Base-by-base conservation (phyloP, 129 eudicot species). In the Ambrosia artemisiifolia region DNA sequence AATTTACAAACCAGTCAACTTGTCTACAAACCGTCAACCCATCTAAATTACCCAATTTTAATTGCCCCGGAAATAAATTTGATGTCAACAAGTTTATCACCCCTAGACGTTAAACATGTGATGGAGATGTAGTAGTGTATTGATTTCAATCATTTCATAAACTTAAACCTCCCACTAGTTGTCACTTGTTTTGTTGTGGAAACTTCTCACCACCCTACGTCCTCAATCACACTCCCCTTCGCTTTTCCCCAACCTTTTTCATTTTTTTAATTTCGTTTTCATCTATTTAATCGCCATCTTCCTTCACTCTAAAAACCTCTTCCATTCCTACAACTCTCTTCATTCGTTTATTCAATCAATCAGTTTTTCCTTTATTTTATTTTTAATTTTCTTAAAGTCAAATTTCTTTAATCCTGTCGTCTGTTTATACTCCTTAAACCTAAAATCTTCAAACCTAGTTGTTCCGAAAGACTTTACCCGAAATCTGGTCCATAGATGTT, bases 201-300 rank as follows among this genome's bases (percentile, higher is more conserved):
- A 78, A 14, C 51, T 70, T 50, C 50, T 70, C 71, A 63, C 59
- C 76, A 63, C 81, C 81, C 76, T 77, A 70, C 81, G 57, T 77
- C 72, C 50, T 16, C 72, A 70, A 77, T 70, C 81, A 69, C 76
- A 11, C 69, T 36, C 7, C 30, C 34, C 36, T 36, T 54, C 65
- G 17, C 46, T 69, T 69, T 61, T 38, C 65, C 71, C 76, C 70
- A 24, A 77, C 65, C 72, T 33, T 71, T 71, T 44, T 19, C 43
- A 53, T 68, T 68, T 24, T 47, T 76, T 68, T 76, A 76, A 13
- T 46, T 12, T 18, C 42, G 5, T 76, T 76, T 76, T 47, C 70
- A 7, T 78, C 82, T 78, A 78, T 64, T 16, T 71, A 78, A 63
- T 78, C 82, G 54, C 5, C 76, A 62, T 40, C 61, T 28, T 53